Evolutionary conservation across 371 early-diverging fungal species (phyloP).

Genomic region (Apophysomyces sp.): DNA sequence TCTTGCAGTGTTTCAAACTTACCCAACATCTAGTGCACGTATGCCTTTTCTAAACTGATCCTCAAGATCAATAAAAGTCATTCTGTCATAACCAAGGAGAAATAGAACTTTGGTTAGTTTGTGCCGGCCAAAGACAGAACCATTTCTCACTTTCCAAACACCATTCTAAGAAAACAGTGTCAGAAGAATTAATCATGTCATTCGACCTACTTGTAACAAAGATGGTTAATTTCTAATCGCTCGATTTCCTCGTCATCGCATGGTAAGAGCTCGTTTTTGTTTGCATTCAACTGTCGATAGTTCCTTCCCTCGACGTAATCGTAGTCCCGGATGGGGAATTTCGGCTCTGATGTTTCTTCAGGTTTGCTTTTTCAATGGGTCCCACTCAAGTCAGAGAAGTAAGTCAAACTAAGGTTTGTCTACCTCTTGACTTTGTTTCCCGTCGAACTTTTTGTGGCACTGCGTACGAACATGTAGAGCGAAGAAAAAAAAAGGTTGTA

Average conservation of each 20-base stretch:
- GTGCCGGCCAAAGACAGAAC: not conserved
- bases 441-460: conserved; percentile 1
- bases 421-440: not conserved
- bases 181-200: not conserved
- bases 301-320: conserved; percentile 38
- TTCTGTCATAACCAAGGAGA: not conserved
- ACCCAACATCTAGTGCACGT: conserved; percentile 27
- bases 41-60: conserved; percentile 19
- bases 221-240: conserved; percentile 33
- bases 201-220: conserved; percentile 24
- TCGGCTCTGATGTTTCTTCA: conserved; percentile 19
- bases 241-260: conserved; percentile 50
- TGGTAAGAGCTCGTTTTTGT: conserved; percentile 30
- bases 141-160: conserved; percentile 11
- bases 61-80: conserved; percentile 6
- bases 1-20: not conserved
- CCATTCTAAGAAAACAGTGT: conserved; percentile 2
- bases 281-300: conserved; percentile 16
- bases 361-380: not conserved
- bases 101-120: not conserved
- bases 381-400: not conserved
- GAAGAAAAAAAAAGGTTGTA: not conserved
- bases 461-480: not conserved
- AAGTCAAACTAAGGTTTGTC: not conserved
- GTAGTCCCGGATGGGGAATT: conserved; percentile 29